Evolutionary conservation across 345 rosid genomes (phyloP), one percentile per base, ranked within the genome.

Genomic region (Salix udensis): DNA sequence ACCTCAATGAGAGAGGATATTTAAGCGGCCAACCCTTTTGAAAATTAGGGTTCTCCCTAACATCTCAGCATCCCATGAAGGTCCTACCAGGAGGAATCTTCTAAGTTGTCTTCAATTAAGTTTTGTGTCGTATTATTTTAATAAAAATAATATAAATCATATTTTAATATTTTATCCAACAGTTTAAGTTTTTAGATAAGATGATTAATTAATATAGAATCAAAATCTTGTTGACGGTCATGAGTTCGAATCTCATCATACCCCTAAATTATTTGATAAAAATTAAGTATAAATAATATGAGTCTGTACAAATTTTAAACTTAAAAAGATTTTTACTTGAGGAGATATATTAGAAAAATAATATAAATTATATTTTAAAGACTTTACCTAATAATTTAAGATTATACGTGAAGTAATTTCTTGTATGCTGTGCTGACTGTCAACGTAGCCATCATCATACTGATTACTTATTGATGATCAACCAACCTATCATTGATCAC

Each of bases 1-100:
- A 10, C 28, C 14, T 4, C 23, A n/a, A 55, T n/a, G n/a, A 11
- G 24, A n/a, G 62, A 36, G 26, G 52, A 40, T 5, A 68, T 7
- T 31, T 31, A 31, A 31, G 34, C 34, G 34, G 34, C 6, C 18
- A 74, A 61, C 15, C 23, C 23, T 34, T 31, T 9, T n/a, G 67
- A 12, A 12, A 9, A 36, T 28, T 6, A 46, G 58, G 71, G 28
- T 40, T 76, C 70, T 13, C 23, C 71, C 31, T 10, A 71, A 67
- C 65, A 50, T 70, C 78, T 69, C 77, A 73, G 67, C 75, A 82
- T 77, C 76, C 52, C 73, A 72, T 60, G 74, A 72, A 44, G 75
- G 58, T 48, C 84, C 82, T 78, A 70, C 79, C 26, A 60, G 36
- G 67, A 50, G 75, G 85, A 85, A 85, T 82, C 84, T 19, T 82